Evolutionary conservation across 768 basidiomycete species (phyloP).

Genomic region (Russula virescens): DNA sequence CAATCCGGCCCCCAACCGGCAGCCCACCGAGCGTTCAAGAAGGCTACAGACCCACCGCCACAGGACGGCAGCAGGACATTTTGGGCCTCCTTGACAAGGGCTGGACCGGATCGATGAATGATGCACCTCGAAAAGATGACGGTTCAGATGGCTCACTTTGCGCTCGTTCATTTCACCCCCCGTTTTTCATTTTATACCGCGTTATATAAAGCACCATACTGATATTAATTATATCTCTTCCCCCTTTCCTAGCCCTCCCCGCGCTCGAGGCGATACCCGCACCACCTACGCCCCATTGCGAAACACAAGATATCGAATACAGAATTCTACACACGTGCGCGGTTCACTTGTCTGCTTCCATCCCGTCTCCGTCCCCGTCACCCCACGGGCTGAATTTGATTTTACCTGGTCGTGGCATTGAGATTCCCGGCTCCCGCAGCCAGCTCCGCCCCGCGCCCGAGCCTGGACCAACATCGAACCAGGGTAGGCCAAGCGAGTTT

Average conservation of each 20-base stretch:
- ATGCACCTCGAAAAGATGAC: background rate
- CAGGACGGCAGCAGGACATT: background rate
- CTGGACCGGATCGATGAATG: background rate
- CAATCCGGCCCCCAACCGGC: background rate
- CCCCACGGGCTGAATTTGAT: constrained; percentile 80
- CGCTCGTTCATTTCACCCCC: background rate
- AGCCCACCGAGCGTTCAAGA: too few species aligned
- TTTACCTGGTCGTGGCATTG: constrained; percentile 60
- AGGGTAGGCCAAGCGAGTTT: constrained; percentile 25
- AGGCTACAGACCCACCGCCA: background rate
- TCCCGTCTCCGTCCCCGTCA: constrained; percentile 47
- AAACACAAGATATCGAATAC: constrained; percentile 12
- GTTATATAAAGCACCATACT: constrained; percentile 8
- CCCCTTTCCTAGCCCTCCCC: background rate
- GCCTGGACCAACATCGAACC: constrained; percentile 14
- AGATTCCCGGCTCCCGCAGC: constrained; percentile 40
- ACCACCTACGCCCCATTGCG: background rate
- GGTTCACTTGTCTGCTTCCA: constrained; percentile 14
- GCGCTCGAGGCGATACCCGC: background rate
- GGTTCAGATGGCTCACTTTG: too few species aligned
- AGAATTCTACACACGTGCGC: constrained; percentile 6
- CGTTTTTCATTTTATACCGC: background rate
- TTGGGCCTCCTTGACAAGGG: too few species aligned
- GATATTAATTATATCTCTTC: constrained; percentile 7
- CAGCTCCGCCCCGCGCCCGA: constrained; percentile 47